phyloP scores from a whole-genome alignment of 768 basidiomycete species.

The Serendipita sp. region DNA sequence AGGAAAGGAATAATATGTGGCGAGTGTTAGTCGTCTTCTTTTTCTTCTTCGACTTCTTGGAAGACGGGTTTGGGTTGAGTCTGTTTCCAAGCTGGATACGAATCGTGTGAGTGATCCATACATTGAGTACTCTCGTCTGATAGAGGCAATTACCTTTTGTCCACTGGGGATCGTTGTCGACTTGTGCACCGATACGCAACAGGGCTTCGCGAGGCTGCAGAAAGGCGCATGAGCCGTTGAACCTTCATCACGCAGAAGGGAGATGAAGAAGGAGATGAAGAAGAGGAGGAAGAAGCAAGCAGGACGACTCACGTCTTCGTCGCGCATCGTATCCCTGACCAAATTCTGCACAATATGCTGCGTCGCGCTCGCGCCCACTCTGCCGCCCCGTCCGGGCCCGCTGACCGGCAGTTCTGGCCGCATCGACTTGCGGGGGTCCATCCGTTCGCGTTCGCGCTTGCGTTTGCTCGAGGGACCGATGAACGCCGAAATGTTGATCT shows the following conservation, averaged over 20 bases:
- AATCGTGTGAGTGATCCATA: not conserved
- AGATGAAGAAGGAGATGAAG: not conserved
- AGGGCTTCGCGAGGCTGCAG: constrained; percentile 88
- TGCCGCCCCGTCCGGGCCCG: constrained; percentile 84
- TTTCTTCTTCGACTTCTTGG: constrained; percentile 38
- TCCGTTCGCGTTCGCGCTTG: constrained; percentile 74
- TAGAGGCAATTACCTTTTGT: constrained; percentile 53
- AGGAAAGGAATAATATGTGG: too few relatives aligned
- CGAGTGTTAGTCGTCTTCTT: too few relatives aligned
- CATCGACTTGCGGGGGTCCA: constrained; percentile 82
- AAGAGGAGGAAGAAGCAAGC: constrained; percentile 14
- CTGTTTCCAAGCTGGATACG: constrained; percentile 54
- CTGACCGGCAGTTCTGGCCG: constrained; percentile 85
- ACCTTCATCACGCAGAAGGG: not conserved
- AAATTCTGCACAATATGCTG: constrained; percentile 93
- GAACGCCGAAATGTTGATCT: constrained; percentile 15
- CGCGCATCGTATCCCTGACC: constrained; percentile 77
- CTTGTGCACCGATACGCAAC: constrained; percentile 73
- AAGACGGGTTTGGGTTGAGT: constrained; percentile 85
- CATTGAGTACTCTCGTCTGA: not conserved
- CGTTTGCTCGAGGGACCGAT: constrained; percentile 66
- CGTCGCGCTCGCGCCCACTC: constrained; percentile 92
- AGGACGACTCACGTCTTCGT: constrained; percentile 74
- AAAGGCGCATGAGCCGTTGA: constrained; percentile 10
- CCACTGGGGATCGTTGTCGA: constrained; percentile 70